Percentiles rank a stretch among this genome's conserved stretches.
These are phyloP conservation scores for Nephelium lappaceum DNA, from an alignment of 345 rosid genomes.

Conservation along the genomic window DNA sequence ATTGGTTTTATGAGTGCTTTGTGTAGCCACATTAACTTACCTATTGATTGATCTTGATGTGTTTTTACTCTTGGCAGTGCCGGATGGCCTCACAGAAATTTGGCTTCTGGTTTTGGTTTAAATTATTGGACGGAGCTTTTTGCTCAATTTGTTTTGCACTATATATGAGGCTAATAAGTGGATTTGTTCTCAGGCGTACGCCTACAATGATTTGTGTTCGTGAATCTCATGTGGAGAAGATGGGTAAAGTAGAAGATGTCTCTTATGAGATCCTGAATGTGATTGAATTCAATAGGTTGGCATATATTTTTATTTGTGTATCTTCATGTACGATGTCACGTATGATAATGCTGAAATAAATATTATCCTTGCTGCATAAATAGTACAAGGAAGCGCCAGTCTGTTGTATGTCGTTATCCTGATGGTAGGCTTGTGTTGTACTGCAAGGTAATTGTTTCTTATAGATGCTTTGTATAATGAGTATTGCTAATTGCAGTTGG, in stretches of 20 bases:
- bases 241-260: constrained; percentile 86
- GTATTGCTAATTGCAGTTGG: constrained; percentile 13
- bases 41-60: neutral
- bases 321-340: constrained; percentile 18
- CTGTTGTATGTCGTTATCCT: constrained; percentile 96
- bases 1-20: neutral
- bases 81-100: neutral
- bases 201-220: constrained; percentile 93
- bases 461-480: constrained; percentile 18
- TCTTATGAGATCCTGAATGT: constrained; percentile 94
- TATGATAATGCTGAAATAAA: constrained; percentile 15
- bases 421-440: constrained; percentile 96
- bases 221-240: constrained; percentile 96
- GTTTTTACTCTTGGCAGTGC: neutral
- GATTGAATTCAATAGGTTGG: constrained; percentile 97
- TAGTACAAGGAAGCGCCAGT: constrained; percentile 99
- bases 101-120: constrained; percentile 15
- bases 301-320: constrained; percentile 6
- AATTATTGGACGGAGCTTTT: constrained; percentile 15
- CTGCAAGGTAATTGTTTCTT: constrained; percentile 75
- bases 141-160: constrained; percentile 21
- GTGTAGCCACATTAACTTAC: neutral
- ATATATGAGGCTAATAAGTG: constrained; percentile 26
- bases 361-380: constrained; percentile 30
- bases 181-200: constrained; percentile 70